Base-by-base conservation (phyloP, 2,329 filamentous ascomycete genomes). In the Coniochaeta prunicola region DNA sequence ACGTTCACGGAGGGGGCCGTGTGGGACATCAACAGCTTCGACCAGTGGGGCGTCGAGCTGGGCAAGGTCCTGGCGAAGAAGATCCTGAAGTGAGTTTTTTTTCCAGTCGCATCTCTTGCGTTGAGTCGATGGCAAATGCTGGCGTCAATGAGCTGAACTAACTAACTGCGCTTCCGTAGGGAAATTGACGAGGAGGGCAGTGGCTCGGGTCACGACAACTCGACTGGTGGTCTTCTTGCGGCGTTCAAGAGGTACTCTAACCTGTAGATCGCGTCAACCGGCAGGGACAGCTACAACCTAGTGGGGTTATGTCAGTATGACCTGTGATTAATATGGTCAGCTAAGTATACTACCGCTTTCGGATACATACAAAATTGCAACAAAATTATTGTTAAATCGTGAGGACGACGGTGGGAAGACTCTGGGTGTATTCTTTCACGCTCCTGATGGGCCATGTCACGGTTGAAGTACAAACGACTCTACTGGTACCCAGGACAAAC, bases 21-120 rank as follows among this genome's bases (percentile, higher is more conserved):
- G 73, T 99, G 94, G 94, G 96, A 97, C 79, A 96, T 99, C 82
- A 99, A 99, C 85, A 92, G 88, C 70, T 99, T 97, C 72, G 94
- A 99, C 79, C 94, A 99, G 82, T 99, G 94, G 94, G 94, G 94
- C 77, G 94, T 99, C 50, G 94, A 99, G 82, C 81, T 99, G 62
- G 94, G 94, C 74, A 99, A 99, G 88, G 87, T 89, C 42, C 80
- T 99, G 65, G 94, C 94, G 62, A 97, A 93, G 87, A 92, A 91
- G 79, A 92, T 92, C 64, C 87, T 91, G 67, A 75, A 76, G 66
- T 68, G 59, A 21, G 65, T 63, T 3, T n/a, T n/a, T n/a, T n/a
- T n/a, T 38, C 36, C 36, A 4, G 17, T 38, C 3, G 17, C 17
- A n/a, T 7, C 31, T 7, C 31, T 34, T 4, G 13, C 26, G 24